Evolutionary conservation across 1,284 basidiomycete species (phyloP), one percentile per base, ranked within the genome.

Genomic region (Ceratobasidium sp.): DNA sequence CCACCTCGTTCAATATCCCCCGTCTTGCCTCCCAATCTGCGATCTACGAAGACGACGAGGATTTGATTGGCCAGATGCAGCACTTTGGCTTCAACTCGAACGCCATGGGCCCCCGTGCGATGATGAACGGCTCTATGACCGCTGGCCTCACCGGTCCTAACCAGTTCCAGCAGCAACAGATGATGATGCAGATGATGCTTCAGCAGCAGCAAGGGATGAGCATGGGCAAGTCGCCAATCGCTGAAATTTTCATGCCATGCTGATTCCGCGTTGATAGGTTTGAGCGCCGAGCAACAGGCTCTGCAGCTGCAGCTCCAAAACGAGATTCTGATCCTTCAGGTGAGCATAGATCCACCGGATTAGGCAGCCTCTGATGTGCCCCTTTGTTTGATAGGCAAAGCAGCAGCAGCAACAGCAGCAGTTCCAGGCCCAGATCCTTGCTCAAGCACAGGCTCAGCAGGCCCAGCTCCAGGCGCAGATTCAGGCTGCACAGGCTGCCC

Each of bases 221-320:
- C 39, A 66, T 53, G 27, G 52, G 60, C 44, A 46, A n/a, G 58
- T n/a, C 33, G n/a, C 11, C 11, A 29, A 36, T 23, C 16, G 16
- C 13, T 16, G 9, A 21, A 36, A 25, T 21, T 27, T 39, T 9
- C 9, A n/a, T 21, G 11, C 60, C 23, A 53, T 33, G 60, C 60
- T 66, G 50, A 66, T 66, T 21, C 6, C 52, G 50, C 60, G 47
- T 21, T 62, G 13, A 39, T 33, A 23, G 60, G 60, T 11, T 23
- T 66, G 60, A 66, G 33, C 41, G 60, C 52, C 44, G 59, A 56
- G 58, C 68, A 59, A 39, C 71, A 72, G 44, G 69, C 72, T 77
- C 82, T 91, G 82, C 90, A 91, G 79, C 82, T 91, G 80, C 90
- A 91, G 76, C 80, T 91, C 72, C 90, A 92, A 78, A 83, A 62